Evolutionary conservation across 768 basidiomycete genomes (phyloP), one percentile per base, ranked within the genome.

Genomic region (Boletus subparvulus): DNA sequence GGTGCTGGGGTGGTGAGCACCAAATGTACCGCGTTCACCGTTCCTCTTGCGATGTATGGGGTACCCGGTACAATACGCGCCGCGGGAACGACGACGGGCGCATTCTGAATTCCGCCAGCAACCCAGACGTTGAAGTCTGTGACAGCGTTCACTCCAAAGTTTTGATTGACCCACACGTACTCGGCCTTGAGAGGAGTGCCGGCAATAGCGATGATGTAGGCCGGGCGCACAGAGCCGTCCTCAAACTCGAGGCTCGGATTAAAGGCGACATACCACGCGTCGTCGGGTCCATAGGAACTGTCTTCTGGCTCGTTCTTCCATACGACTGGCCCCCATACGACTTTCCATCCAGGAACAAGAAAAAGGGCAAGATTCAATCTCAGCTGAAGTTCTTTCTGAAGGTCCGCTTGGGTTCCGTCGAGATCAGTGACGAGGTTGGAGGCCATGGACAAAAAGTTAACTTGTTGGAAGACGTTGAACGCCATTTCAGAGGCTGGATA

Each of bases 391-490:
- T 11, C 6, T 14, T 19, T 4, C 40, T 55, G 55, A 26, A 63
- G 50, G 41, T 8, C 10, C 9, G 28, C 4, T 26, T 50, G 49
- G 4, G 26, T 44, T 19, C 43, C 52, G 10, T 55, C 43, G 8
- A 3, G 1, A n/a, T 16, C 10, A 14, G 45, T 54, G 58, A 60
- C 51, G 6, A 21, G 1, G 35, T 53, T 50, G 42, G 58, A 33
- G 11, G 32, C 12, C 10, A 52, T 5, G 13, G 65, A 67, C 32
- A 67, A 40, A 3, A 16, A 26, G 24, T 50, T 52, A 17, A 58
- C 50, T 32, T 66, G 54, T 49, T 67, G 62, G 36, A 61, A 61
- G 40, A 58, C 47, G 37, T 66, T 52, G 11, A 52, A 19, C 8
- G 57, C 6, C 64, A 60, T 63, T 42, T 40, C 17, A 24, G 36